Conservation (phyloP, 1,139 yeast species). For the Arxiozyma heterogenica region DNA sequence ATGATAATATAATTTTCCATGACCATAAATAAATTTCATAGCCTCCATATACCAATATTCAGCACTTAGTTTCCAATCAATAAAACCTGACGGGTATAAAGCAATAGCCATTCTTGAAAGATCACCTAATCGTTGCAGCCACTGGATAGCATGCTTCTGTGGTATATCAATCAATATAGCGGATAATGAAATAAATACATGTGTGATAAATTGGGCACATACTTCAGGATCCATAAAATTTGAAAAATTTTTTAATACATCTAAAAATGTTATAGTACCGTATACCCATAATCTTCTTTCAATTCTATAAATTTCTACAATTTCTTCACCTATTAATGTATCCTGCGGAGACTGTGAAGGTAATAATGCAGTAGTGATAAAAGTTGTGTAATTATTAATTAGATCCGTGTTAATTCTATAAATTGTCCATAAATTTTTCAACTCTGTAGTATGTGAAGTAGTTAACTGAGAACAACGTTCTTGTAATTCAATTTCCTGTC, state of each 20-base stretch:
- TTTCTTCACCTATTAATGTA: constrained; percentile 46
- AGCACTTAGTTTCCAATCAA: constrained; percentile 74
- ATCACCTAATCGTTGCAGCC: constrained; percentile 79
- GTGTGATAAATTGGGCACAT: constrained; percentile 35
- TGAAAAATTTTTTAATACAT: constrained; percentile 65
- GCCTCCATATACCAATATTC: constrained; percentile 70
- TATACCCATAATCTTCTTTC: constrained; percentile 77
- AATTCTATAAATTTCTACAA: constrained; percentile 65
- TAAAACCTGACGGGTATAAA: constrained; percentile 61
- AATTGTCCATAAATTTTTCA: constrained; percentile 58
- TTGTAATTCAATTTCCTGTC: constrained; percentile 59
- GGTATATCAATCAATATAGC: constrained; percentile 46
- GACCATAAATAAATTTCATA: constrained; percentile 63
- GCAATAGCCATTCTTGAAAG: constrained; percentile 78
- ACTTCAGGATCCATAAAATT: constrained; percentile 39
- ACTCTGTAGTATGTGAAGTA: constrained; percentile 41
- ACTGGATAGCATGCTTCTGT: constrained; percentile 41
- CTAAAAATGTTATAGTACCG: constrained; percentile 70
- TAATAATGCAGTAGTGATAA: constrained; percentile 57
- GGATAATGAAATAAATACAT: constrained; percentile 35
- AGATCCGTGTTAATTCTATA: constrained; percentile 58
- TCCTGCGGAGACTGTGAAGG: constrained; percentile 51
- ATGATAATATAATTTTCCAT: constrained; percentile 72
- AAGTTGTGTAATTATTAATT: constrained; percentile 62
- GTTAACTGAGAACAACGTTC: constrained; percentile 47